These are phyloP conservation scores for Dioscorea alata DNA, from an alignment of 106 monocot species.

Conservation along the genomic window DNA sequence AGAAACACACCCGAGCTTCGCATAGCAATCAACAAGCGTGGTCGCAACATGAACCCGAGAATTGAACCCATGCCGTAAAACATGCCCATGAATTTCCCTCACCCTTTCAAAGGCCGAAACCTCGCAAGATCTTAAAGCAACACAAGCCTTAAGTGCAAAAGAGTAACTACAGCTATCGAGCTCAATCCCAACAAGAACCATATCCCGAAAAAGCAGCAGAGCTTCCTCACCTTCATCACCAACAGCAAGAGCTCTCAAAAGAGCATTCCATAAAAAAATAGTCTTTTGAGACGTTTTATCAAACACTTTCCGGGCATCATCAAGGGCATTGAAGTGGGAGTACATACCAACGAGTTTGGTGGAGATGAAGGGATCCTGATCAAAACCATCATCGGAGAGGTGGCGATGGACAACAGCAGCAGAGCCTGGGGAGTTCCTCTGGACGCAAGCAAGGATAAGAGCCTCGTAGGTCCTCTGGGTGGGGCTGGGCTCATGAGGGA, in stretches of 20 bases:
- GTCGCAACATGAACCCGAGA: slow-evolving; percentile 57
- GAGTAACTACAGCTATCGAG: slow-evolving; percentile 70
- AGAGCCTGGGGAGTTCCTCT: slow-evolving; percentile 6
- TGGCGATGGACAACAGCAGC: slow-evolving; percentile 36
- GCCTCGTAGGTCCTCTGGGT: slow-evolving; percentile 46
- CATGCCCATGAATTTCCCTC: slow-evolving; percentile 47
- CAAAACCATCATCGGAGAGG: slow-evolving; percentile 39
- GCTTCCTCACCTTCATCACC: slow-evolving; percentile 49
- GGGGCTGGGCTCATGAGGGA: slow-evolving; percentile 50
- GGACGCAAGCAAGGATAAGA: slow-evolving; percentile 57
- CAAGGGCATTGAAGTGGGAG: slow-evolving; percentile 28
- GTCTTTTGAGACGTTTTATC: slow-evolving; percentile 46
- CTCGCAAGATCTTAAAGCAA: slow-evolving; percentile 20
- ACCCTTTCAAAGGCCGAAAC: slow-evolving; percentile 23
- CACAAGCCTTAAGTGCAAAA: slow-evolving; percentile 68
- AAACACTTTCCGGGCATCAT: slow-evolving; percentile 67
- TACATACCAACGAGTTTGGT: slow-evolving; percentile 75
- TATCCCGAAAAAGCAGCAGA: slow-evolving; percentile 29
- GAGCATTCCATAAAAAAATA: slow-evolving; percentile 67
- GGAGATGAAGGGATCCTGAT: slow-evolving; percentile 65
- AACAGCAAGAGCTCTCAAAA: slow-evolving; percentile 49
- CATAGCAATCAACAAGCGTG: slow-evolving; percentile 73
- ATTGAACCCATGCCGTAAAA: slow-evolving; percentile 28
- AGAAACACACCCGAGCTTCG: slow-evolving; percentile 42
- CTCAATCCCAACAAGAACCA: slow-evolving; percentile 30